Conservation (phyloP, 176 grass and related monocot genomes). For the Oryza nivara region DNA sequence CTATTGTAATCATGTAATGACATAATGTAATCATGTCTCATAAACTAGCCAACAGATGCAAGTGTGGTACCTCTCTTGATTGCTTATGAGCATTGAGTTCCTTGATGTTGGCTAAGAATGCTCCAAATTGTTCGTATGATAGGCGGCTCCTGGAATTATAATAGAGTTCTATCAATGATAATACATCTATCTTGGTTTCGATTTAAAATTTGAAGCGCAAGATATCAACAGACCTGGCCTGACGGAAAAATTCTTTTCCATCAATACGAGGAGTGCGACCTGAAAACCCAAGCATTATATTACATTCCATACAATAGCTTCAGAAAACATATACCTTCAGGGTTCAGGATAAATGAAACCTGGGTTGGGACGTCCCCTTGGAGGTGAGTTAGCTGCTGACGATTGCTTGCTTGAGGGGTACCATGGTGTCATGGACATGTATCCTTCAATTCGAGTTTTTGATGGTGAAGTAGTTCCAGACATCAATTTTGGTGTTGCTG, state of each 20-base stretch:
- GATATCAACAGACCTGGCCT: slow-evolving; percentile 69
- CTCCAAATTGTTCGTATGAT: slow-evolving; percentile 98
- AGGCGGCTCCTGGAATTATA: slow-evolving; percentile 74
- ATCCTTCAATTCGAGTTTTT: slow-evolving; percentile 62
- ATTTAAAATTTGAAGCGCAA: background rate
- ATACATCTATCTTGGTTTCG: slow-evolving; percentile 5
- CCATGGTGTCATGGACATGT: slow-evolving; percentile 85
- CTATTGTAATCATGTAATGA: background rate
- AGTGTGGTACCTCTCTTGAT: slow-evolving; percentile 72
- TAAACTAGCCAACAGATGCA: background rate
- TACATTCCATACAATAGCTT: background rate
- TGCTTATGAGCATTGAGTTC: slow-evolving; percentile 93
- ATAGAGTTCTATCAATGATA: slow-evolving; percentile 1
- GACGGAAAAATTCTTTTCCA: slow-evolving; percentile 97
- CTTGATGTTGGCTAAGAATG: slow-evolving; percentile 96
- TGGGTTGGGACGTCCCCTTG: slow-evolving; percentile 64
- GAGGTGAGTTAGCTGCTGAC: slow-evolving; percentile 77
- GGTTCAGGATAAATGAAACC: slow-evolving; percentile 45
- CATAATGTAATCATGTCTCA: background rate
- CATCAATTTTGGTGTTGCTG: slow-evolving; percentile 69
- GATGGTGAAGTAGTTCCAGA: slow-evolving; percentile 80
- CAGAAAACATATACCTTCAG: background rate
- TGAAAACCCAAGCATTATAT: slow-evolving; percentile 51
- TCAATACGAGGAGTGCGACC: slow-evolving; percentile 79
- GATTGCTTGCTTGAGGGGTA: slow-evolving; percentile 92